phyloP scores from a whole-genome alignment of 371 early-diverging fungal genomes.

The Mycotypha africana region DNA sequence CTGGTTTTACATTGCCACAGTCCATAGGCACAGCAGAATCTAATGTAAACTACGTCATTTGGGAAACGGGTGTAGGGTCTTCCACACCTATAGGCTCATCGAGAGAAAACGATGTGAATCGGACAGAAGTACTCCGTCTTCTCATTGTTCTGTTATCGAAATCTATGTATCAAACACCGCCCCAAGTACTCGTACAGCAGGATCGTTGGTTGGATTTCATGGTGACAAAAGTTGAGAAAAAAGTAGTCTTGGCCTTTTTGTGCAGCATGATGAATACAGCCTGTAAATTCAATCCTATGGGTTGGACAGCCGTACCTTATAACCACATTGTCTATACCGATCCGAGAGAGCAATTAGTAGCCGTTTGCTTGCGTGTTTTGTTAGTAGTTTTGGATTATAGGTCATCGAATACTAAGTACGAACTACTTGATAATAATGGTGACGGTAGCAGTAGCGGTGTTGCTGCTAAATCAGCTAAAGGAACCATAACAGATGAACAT shows the following conservation, averaged over 20 bases:
- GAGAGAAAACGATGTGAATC: constrained; percentile 53
- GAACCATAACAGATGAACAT: too few relatives aligned
- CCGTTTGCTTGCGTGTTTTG: constrained; percentile 59
- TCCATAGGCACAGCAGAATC: constrained; percentile 29
- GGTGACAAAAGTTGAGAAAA: constrained; percentile 56
- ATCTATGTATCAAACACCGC: constrained; percentile 65
- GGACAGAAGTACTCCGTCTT: constrained; percentile 72
- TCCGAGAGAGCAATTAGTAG: constrained; percentile 62
- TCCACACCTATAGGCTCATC: constrained; percentile 64
- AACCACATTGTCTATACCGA: constrained; percentile 71
- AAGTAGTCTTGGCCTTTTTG: constrained; percentile 60
- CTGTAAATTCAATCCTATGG: constrained; percentile 67
- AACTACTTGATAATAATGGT: neutral
- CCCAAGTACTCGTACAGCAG: constrained; percentile 35
- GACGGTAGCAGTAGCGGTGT: neutral
- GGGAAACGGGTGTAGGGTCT: constrained; percentile 70
- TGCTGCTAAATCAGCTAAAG: too few relatives aligned
- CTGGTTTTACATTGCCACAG: constrained; percentile 71
- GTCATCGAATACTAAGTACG: neutral
- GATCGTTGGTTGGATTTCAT: constrained; percentile 49
- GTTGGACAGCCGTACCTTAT: constrained; percentile 76
- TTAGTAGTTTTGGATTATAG: constrained; percentile 61
- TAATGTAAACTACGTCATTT: constrained; percentile 65
- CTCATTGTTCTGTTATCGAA: constrained; percentile 65
- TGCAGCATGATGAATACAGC: constrained; percentile 77